These are phyloP conservation scores for Ramalina intermedia DNA, from an alignment of 495 filamentous ascomycete species.

Conservation along the genomic window DNA sequence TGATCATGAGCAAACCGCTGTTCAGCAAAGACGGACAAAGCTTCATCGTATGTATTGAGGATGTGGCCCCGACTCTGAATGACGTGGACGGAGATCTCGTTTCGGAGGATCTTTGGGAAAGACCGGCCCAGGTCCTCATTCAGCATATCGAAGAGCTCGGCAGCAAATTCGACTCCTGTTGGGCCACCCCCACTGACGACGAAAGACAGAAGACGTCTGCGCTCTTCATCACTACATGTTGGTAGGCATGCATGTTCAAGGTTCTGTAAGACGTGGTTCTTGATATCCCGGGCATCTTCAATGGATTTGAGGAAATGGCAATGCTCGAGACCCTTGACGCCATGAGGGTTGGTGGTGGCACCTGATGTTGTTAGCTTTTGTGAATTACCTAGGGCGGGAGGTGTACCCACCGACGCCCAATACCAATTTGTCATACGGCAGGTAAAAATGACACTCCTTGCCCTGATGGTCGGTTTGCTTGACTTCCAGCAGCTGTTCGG, in stretches of 20 bases:
- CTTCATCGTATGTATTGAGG: slow-evolving; percentile 95
- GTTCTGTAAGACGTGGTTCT: slow-evolving; percentile 81
- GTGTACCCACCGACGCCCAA: slow-evolving; percentile 64
- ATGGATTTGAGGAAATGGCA: slow-evolving; percentile 92
- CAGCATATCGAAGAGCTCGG: slow-evolving; percentile 86
- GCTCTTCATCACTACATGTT: slow-evolving; percentile 79
- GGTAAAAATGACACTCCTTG: slow-evolving; percentile 64
- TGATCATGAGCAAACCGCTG: slow-evolving; percentile 70
- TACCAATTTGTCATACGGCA: slow-evolving; percentile 98
- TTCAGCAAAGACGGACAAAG: slow-evolving; percentile 84
- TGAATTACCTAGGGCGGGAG: neutral
- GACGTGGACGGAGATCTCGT: slow-evolving; percentile 94
- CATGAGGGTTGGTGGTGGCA: slow-evolving; percentile 85
- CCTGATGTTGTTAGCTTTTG: slow-evolving; percentile 29
- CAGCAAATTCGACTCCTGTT: slow-evolving; percentile 94
- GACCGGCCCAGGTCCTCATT: slow-evolving; percentile 80
- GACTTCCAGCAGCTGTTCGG: slow-evolving; percentile 77
- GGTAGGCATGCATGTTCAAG: slow-evolving; percentile 88
- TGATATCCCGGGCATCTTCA: slow-evolving; percentile 76
- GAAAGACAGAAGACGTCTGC: slow-evolving; percentile 77
- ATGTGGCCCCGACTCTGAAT: slow-evolving; percentile 92
- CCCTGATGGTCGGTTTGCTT: slow-evolving; percentile 58
- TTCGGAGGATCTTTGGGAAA: slow-evolving; percentile 81
- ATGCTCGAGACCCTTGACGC: slow-evolving; percentile 87
- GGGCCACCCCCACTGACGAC: slow-evolving; percentile 91